Base-by-base conservation (phyloP, 2,329 filamentous ascomycete genomes). In the Paecilomyces sp. region DNA sequence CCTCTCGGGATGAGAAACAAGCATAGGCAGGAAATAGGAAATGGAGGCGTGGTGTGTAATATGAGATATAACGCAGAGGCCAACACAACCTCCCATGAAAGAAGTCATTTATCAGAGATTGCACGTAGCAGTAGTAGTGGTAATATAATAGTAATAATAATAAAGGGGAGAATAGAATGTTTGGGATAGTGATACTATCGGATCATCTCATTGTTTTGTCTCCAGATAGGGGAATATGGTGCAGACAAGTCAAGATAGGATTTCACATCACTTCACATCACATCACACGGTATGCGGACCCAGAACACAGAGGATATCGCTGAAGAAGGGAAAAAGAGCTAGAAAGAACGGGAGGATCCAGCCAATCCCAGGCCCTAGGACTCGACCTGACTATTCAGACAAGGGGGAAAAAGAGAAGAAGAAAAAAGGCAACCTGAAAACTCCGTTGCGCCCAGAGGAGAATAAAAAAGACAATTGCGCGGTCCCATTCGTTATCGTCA, bases 111-210 rank as follows among this genome's bases (percentile, higher is more conserved):
- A 53, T 30, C 15, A 15, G 51, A 25, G 51, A 25, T 3, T 11
- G 24, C 56, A 51, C 24, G 47, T 47, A 47, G n/a, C n/a, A 47
- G 56, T 60, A 47, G 56, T 60, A 55, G 62, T 65, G 65, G 66
- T 60, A 59, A 54, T 28, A 28, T 47, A 47, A 18, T 47, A 47
- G 55, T 60, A 56, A 57, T 58, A 55, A 63, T 66, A 66, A 66
- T 60, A 59, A 55, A 63, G 30, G 25, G 61, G 31, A 60, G 59
- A 58, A 59, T 60, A 62, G 61, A 62, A 63, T 28, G 52, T 54
- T 56, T 8, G 18, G 15, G 18, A 9, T 47, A 18, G 18, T 15
- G 9, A 47, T 22, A 18, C 15, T 18, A 47, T 8, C 15, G 18
- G 41, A 47, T 7, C 5, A 47, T 47, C 41, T 8, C 41, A n/a